A percentile compares a stretch with the other conserved stretches of the same genome.
Conservation (phyloP, 208 protist species). For the Phytomonas serpens region DNA sequence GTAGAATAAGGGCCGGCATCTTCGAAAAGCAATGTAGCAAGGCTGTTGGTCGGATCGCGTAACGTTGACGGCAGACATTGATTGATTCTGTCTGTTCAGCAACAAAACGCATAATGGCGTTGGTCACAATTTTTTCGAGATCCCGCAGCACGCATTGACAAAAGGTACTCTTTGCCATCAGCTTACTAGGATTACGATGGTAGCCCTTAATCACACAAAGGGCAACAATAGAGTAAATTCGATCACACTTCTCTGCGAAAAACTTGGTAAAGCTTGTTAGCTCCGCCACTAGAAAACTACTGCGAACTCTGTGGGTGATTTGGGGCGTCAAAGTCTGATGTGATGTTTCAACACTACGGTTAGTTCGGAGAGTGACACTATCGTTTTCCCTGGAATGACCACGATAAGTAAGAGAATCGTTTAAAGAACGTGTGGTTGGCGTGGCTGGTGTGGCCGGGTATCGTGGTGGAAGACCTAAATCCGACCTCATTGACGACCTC, state of each 20-base stretch:
- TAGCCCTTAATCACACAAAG: conserved; percentile 75
- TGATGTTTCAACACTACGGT: background rate
- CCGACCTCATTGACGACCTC: background rate
- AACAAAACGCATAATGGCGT: conserved; percentile 55
- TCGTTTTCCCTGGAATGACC: background rate
- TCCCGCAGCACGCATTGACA: conserved; percentile 51
- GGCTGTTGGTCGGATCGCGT: conserved; percentile 57
- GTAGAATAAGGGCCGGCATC: conserved; percentile 62
- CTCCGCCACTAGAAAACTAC: conserved; percentile 37
- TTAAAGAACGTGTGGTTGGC: background rate
- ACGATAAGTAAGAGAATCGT: background rate
- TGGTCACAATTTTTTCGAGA: conserved; percentile 45
- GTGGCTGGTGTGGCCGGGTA: background rate
- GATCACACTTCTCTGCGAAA: conserved; percentile 69
- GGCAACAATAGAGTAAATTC: conserved; percentile 66
- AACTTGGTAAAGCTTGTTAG: conserved; percentile 43
- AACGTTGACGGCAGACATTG: conserved; percentile 43
- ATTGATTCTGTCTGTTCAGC: conserved; percentile 86
- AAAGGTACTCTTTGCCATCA: conserved; percentile 53
- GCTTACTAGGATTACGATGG: conserved; percentile 18
- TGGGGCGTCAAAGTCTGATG: background rate
- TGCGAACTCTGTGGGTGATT: background rate
- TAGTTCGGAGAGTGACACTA: background rate
- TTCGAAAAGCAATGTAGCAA: conserved; percentile 77
- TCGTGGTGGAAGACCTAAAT: conserved; percentile 8